Evolutionary conservation across 441 rosid genomes (phyloP).

Genomic region (Eruca vesicaria): DNA sequence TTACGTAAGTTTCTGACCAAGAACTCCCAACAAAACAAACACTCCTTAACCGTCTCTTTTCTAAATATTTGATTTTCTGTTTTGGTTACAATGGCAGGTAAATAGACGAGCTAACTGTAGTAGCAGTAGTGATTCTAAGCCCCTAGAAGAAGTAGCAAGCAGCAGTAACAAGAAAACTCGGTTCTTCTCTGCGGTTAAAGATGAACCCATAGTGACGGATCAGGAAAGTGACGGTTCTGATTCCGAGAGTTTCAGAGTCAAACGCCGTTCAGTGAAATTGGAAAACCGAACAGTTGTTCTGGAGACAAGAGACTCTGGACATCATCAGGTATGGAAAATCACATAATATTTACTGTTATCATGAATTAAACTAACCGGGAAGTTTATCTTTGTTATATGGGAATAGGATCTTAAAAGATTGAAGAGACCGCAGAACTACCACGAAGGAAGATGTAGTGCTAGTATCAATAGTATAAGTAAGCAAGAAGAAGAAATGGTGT

Average conservation of each 20-base stretch:
- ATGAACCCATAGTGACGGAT: slow-evolving; percentile 28
- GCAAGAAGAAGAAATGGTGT: slow-evolving; percentile 38
- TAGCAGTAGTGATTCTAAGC: slow-evolving; percentile 39
- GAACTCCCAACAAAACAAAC: neutral
- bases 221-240: slow-evolving; percentile 85
- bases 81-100: slow-evolving; percentile 39
- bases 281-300: slow-evolving; percentile 55
- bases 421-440: slow-evolving; percentile 52
- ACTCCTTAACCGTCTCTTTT: neutral
- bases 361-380: neutral
- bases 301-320: slow-evolving; percentile 38
- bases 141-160: slow-evolving; percentile 45
- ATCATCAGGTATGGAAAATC: slow-evolving; percentile 44
- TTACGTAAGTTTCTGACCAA: slow-evolving; percentile 49
- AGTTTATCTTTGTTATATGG: neutral
- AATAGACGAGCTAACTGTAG: slow-evolving; percentile 42
- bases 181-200: slow-evolving; percentile 35
- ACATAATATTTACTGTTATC: neutral
- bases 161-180: slow-evolving; percentile 32
- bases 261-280: slow-evolving; percentile 76
- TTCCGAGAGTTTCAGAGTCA: slow-evolving; percentile 82
- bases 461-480: slow-evolving; percentile 22
- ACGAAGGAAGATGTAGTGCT: slow-evolving; percentile 51
- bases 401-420: slow-evolving; percentile 66
- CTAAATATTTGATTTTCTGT: neutral